These are phyloP conservation scores for Podospora bellae-mahoneyi DNA, from an alignment of 495 filamentous ascomycete genomes.

Conservation along the genomic window DNA sequence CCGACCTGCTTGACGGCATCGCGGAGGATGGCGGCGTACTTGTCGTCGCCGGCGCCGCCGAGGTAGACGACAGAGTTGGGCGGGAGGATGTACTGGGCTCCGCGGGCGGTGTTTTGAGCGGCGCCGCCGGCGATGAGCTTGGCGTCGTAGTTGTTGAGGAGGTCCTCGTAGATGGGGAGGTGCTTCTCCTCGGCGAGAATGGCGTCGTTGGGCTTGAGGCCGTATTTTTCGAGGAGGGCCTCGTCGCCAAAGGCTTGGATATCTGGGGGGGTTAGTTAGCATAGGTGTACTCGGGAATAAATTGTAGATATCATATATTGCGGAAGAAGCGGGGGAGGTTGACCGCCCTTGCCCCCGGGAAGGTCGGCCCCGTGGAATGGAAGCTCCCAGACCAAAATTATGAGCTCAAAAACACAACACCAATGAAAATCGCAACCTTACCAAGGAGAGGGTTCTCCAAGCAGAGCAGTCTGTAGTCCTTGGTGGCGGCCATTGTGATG, in stretches of 20 bases:
- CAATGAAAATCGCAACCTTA: slow-evolving; percentile 41
- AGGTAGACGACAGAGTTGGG: slow-evolving; percentile 85
- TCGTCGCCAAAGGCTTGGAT: slow-evolving; percentile 85
- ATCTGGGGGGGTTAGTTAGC: slow-evolving; percentile 49
- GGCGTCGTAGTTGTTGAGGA: slow-evolving; percentile 78
- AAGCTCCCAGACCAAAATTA: not conserved
- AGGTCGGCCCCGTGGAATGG: not conserved
- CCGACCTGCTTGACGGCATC: slow-evolving; percentile 75
- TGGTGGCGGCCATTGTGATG: slow-evolving; percentile 62
- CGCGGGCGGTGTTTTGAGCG: slow-evolving; percentile 96
- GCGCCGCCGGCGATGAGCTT: slow-evolving; percentile 96
- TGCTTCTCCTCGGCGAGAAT: slow-evolving; percentile 95
- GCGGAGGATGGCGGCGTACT: slow-evolving; percentile 80
- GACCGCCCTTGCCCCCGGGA: not conserved
- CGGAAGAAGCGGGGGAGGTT: not conserved
- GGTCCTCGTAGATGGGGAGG: slow-evolving; percentile 83
- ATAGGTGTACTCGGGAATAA: not conserved
- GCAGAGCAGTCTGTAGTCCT: slow-evolving; percentile 80
- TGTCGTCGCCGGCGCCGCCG: slow-evolving; percentile 88
- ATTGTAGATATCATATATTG: slow-evolving; percentile 5
- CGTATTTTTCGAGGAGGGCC: slow-evolving; percentile 84
- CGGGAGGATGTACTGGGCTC: slow-evolving; percentile 93
- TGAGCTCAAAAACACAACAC: not conserved
- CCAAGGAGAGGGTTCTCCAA: slow-evolving; percentile 95
- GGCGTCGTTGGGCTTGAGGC: slow-evolving; percentile 90